Conservation (phyloP, 2,329 filamentous ascomycete species). For the Aspergillus terreus region DNA sequence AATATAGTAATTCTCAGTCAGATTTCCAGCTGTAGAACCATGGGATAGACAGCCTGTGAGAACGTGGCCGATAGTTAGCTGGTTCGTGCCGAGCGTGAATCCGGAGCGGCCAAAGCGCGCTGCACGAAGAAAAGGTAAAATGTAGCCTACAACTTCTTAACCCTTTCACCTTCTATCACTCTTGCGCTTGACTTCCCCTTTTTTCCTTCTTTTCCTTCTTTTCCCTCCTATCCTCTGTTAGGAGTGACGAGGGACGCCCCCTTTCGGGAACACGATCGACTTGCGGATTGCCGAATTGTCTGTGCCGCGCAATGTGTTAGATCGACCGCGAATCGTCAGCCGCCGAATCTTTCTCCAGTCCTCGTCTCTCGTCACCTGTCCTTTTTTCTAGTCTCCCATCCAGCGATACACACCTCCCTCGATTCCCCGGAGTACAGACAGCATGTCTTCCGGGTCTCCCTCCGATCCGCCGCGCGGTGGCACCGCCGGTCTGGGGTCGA, state of each 20-base stretch:
- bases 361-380: constrained; percentile 7
- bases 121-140: constrained; percentile 1
- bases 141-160: neutral
- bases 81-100: neutral
- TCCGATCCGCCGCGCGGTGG: constrained; percentile 21
- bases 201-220: constrained; percentile 1
- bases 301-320: constrained; percentile 15
- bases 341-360: neutral
- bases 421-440: neutral
- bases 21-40: too few species aligned
- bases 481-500: constrained; percentile 20
- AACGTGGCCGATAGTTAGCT: neutral
- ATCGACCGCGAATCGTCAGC: constrained; percentile 6
- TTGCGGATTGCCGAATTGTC: neutral
- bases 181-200: neutral
- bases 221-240: neutral
- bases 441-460: constrained; percentile 25
- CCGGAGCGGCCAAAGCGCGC: neutral
- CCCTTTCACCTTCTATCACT: neutral
- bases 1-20: too few species aligned
- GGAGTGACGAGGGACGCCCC: neutral
- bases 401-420: neutral
- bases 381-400: neutral
- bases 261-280: neutral
- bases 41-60: neutral